Evolutionary conservation across 2,329 filamentous ascomycete species (phyloP).

Genomic region (Calonectria hawksworthii): DNA sequence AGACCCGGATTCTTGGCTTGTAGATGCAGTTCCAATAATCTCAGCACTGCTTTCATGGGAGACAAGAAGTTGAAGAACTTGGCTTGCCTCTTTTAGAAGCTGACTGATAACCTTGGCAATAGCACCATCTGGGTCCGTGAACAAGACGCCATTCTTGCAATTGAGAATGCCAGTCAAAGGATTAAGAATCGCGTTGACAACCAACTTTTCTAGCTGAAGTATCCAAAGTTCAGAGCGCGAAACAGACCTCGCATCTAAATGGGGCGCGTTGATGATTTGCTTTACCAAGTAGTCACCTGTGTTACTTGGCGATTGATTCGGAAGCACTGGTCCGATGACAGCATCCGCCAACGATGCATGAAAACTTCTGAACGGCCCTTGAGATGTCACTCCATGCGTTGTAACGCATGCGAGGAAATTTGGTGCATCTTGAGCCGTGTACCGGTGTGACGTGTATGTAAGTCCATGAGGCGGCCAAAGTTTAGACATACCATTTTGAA

Average conservation of each 20-base stretch:
- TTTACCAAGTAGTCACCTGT: conserved; percentile 55
- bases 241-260: conserved; percentile 58
- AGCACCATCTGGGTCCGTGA: conserved; percentile 67
- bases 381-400: conserved; percentile 68
- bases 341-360: conserved; percentile 66
- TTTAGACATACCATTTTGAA: conserved; percentile 90
- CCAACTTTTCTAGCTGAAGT: conserved; percentile 88
- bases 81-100: conserved; percentile 80
- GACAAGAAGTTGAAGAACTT: conserved; percentile 78
- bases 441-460: conserved; percentile 59
- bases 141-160: conserved; percentile 82
- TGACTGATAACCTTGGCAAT: conserved; percentile 74
- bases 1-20: conserved; percentile 9
- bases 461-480: conserved; percentile 68
- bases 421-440: conserved; percentile 60
- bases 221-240: conserved; percentile 62
- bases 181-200: conserved; percentile 85
- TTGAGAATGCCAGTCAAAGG: conserved; percentile 85
- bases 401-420: conserved; percentile 79
- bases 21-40: conserved; percentile 50
- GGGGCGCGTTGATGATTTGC: conserved; percentile 58
- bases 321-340: conserved; percentile 61
- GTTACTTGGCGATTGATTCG: conserved; percentile 36
- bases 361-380: conserved; percentile 64
- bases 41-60: conserved; percentile 64